Evolutionary conservation across 2,329 filamentous ascomycete genomes (phyloP).

Genomic region (Fusarium brevicatenulatum): DNA sequence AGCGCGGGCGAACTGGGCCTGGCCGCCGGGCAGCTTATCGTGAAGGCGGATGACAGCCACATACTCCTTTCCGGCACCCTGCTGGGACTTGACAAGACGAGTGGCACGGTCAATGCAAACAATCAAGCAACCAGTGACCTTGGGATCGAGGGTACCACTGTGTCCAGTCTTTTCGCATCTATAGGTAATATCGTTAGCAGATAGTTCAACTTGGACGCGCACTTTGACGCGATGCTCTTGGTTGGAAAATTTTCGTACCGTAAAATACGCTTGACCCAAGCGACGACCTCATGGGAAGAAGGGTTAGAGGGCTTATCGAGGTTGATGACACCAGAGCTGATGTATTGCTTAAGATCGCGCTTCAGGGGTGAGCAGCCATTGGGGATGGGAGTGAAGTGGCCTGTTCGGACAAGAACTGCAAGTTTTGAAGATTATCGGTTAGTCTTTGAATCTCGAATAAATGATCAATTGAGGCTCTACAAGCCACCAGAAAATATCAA

Average conservation of each 20-base stretch:
- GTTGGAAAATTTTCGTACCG: slow-evolving; percentile 63
- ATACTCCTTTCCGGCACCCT: slow-evolving; percentile 99
- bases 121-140: slow-evolving; percentile 95
- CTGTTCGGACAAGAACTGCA: slow-evolving; percentile 88
- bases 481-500: neutral
- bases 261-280: slow-evolving; percentile 98
- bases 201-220: slow-evolving; percentile 4
- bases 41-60: slow-evolving; percentile 95
- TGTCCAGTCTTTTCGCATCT: slow-evolving; percentile 91
- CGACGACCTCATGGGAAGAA: slow-evolving; percentile 97
- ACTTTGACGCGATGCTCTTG: slow-evolving; percentile 19
- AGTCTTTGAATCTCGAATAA: slow-evolving; percentile 18
- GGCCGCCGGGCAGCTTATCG: slow-evolving; percentile 92
- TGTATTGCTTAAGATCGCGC: slow-evolving; percentile 96
- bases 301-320: slow-evolving; percentile 88
- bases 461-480: slow-evolving; percentile 7
- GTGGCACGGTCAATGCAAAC: slow-evolving; percentile 97
- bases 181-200: slow-evolving; percentile 14
- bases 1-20: slow-evolving; percentile 91
- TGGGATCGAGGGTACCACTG: slow-evolving; percentile 97
- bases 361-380: slow-evolving; percentile 90
- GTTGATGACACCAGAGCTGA: slow-evolving; percentile 98
- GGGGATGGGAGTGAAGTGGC: slow-evolving; percentile 96
- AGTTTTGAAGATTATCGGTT: slow-evolving; percentile 33
- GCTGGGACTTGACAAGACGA: slow-evolving; percentile 97